These are phyloP conservation scores for Lepidium campestre DNA, from an alignment of 441 rosid genomes.

Conservation along the genomic window DNA sequence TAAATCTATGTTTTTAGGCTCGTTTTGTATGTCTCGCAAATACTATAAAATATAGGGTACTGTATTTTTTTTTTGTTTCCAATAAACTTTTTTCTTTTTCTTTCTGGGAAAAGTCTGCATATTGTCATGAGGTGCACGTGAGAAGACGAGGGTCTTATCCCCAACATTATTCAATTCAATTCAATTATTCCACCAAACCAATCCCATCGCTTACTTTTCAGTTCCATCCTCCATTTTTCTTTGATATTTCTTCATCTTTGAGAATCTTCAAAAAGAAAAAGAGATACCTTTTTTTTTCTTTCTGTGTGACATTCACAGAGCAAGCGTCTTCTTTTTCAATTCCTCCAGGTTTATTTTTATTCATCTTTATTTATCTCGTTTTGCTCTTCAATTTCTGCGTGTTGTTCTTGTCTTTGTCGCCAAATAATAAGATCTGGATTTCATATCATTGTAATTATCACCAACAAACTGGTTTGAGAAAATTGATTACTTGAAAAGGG, in stretches of 20 bases:
- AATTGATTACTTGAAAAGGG: neutral
- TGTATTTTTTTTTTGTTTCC: neutral
- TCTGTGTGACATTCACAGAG: neutral
- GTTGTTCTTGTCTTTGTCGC: neutral
- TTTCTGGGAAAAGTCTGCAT: neutral
- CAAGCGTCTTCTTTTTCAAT: neutral
- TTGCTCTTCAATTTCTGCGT: conserved; percentile 3
- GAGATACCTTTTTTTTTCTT: neutral
- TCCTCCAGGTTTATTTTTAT: conserved; percentile 14
- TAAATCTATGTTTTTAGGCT: no score
- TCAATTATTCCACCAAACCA: conserved; percentile 13
- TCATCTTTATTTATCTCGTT: neutral
- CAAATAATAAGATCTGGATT: conserved; percentile 14
- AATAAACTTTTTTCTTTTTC: no score
- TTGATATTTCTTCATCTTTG: neutral
- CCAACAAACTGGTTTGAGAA: neutral
- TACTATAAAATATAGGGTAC: neutral
- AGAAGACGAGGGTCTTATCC: conserved; percentile 7
- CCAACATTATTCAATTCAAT: neutral
- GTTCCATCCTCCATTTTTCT: neutral
- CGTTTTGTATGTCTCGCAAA: neutral
- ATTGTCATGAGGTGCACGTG: conserved; percentile 18
- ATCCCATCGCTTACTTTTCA: conserved; percentile 17
- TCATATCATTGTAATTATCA: conserved; percentile 4
- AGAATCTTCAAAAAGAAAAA: neutral